Conservation (phyloP, 1,139 yeast species). For the Candida sanyaensis region DNA sequence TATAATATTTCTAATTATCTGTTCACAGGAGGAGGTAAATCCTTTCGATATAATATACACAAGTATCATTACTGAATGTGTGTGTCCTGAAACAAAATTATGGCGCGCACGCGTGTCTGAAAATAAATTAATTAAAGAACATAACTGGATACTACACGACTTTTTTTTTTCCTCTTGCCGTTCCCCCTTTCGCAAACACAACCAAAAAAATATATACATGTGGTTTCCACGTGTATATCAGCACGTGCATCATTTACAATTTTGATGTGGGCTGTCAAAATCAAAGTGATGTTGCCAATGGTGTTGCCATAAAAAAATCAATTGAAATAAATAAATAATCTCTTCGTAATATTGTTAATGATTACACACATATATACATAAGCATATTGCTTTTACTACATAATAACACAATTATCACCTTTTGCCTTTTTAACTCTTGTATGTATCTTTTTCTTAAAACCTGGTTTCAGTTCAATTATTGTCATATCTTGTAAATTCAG, state of each 20-base stretch:
- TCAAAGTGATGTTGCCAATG: not conserved
- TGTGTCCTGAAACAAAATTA: not conserved
- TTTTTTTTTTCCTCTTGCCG: not conserved
- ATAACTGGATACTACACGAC: not conserved
- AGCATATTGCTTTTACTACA: constrained; percentile 15
- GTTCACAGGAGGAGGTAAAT: too few relatives aligned
- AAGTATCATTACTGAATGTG: too few relatives aligned
- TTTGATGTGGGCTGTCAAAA: not conserved
- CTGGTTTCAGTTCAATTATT: not conserved
- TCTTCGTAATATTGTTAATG: not conserved
- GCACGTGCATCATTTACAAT: not conserved
- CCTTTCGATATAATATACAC: too few relatives aligned
- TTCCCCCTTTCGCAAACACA: not conserved
- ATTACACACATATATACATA: not conserved
- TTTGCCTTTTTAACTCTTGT: constrained; percentile 21
- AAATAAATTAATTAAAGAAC: not conserved
- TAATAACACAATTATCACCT: constrained; percentile 39
- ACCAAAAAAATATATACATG: too few relatives aligned
- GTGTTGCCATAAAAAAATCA: not conserved
- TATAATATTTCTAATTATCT: too few relatives aligned
- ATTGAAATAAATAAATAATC: not conserved
- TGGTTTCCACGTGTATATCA: not conserved
- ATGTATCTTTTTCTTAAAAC: constrained; percentile 15
- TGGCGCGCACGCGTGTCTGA: not conserved
- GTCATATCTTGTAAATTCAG: not conserved